phyloP scores from a whole-genome alignment of 352 stramenopile species.

The Globisporangium cylindrosporum region DNA sequence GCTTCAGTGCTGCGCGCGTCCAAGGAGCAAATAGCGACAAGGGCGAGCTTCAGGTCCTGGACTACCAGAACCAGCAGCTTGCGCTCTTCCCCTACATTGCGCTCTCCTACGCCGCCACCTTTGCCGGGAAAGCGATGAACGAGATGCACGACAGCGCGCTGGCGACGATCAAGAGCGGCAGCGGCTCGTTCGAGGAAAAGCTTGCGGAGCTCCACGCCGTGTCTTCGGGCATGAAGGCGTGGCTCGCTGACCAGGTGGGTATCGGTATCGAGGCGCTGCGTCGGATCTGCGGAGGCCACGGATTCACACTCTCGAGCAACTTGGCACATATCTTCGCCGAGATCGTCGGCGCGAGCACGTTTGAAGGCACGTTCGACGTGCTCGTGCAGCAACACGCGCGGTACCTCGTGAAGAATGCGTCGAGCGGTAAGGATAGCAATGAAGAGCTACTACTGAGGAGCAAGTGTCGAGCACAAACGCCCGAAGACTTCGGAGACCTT shows the following conservation, averaged over 20 bases:
- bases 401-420: slow-evolving; percentile 54
- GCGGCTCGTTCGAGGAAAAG: neutral
- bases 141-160: slow-evolving; percentile 85
- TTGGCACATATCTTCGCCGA: slow-evolving; percentile 91
- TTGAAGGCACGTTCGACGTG: slow-evolving; percentile 97
- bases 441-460: slow-evolving; percentile 20
- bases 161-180: slow-evolving; percentile 53
- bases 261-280: slow-evolving; percentile 92
- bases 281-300: slow-evolving; percentile 94
- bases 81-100: slow-evolving; percentile 38
- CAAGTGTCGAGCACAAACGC: slow-evolving; percentile 16
- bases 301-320: slow-evolving; percentile 92
- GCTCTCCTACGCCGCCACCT: slow-evolving; percentile 42
- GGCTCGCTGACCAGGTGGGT: neutral
- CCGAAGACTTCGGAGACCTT: slow-evolving; percentile 26
- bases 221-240: slow-evolving; percentile 35
- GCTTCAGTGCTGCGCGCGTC: slow-evolving; percentile 30
- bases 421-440: neutral
- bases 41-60: slow-evolving; percentile 34
- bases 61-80: slow-evolving; percentile 41
- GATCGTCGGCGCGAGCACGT: slow-evolving; percentile 82
- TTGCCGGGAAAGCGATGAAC: slow-evolving; percentile 24
- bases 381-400: slow-evolving; percentile 91
- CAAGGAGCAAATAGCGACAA: slow-evolving; percentile 18
- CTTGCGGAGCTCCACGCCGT: slow-evolving; percentile 7